Evolutionary conservation across 768 basidiomycete species (phyloP).

Genomic region (Leucocoprinus birnbaumii): DNA sequence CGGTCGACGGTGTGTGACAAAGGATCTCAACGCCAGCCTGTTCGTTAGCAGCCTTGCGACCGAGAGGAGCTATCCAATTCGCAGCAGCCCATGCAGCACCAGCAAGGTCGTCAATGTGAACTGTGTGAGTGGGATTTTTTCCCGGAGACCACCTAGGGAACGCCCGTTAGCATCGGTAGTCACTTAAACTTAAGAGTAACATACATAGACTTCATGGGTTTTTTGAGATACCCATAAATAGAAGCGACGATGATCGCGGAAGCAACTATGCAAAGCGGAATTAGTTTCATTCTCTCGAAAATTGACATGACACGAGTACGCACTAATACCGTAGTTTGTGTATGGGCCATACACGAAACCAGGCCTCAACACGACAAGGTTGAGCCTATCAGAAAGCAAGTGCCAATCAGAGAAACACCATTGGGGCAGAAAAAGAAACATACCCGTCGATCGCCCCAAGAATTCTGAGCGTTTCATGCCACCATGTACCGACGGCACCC

Average conservation of each 20-base stretch:
- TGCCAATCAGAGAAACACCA: constrained; percentile 14
- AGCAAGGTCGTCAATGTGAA: constrained; percentile 80
- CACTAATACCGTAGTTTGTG: constrained; percentile 66
- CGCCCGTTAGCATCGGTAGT: constrained; percentile 13
- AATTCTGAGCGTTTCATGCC: constrained; percentile 81
- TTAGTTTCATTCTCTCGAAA: constrained; percentile 3
- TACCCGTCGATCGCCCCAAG: constrained; percentile 74
- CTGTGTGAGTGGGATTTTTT: constrained; percentile 68
- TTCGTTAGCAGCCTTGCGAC: constrained; percentile 60
- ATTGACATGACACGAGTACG: constrained; percentile 21
- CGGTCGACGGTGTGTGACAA: constrained; percentile 51
- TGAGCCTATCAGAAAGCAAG: constrained; percentile 46
- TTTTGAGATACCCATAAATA: constrained; percentile 79
- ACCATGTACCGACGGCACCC: constrained; percentile 76
- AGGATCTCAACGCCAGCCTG: constrained; percentile 64
- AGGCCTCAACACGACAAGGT: constrained; percentile 73
- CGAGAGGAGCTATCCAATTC: constrained; percentile 65
- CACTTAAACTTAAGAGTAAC: constrained; percentile 19
- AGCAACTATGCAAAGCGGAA: constrained; percentile 44
- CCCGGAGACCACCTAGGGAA: constrained; percentile 72
- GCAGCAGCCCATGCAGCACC: constrained; percentile 75
- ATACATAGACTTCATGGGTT: constrained; percentile 84
- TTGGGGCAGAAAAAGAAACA: constrained; percentile 17
- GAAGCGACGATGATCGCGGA: constrained; percentile 72
- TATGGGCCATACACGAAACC: constrained; percentile 84